Base-by-base conservation (phyloP, 1,284 basidiomycete species). In the Tilletia indica region DNA sequence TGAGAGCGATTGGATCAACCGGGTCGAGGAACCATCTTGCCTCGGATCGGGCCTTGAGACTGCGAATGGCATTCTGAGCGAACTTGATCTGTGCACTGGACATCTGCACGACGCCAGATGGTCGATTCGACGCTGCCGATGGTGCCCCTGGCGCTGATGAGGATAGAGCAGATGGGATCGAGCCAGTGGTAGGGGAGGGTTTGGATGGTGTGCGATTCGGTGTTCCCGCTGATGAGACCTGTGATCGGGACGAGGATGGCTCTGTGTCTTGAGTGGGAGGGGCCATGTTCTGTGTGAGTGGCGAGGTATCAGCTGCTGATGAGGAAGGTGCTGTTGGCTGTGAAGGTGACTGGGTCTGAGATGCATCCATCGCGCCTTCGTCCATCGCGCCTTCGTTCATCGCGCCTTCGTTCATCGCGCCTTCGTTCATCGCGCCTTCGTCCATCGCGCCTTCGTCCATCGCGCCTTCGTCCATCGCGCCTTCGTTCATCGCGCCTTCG, bases 1-100 rank as follows among this genome's bases (percentile, higher is more conserved):
- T 91, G 76, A 97, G 89, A 0, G 89, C 91, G 75, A 96, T 88
- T n/a, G 91, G 89, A 83, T 99, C 95, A 72, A 99, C 97, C 21
- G 97, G 95, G 70, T 87, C 87, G 69, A 92, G 86, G 86, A 99
- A 99, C 0, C 93, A 90, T 6, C 83, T 84, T 0, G 93, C 89
- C 70, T 96, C 93, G 83, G 93, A 93, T 79, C 91, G 86, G 86
- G 93, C 94, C 87, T 93, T 96, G 80, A 99, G 86, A 38, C 89
- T 89, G 69, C 93, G 91, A 66, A 98, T 85, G 1, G 91, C 91
- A 8, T 90, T 91, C 72, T 90, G 86, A 74, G 91, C 90, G 84
- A 93, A 94, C 68, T 93, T 92, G 84, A 91, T 90, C 84, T 99
- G 96, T 1, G 87, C 87, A 34, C 77, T 66, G 1, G 76, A 77